A percentile compares a stretch with the other conserved stretches of the same genome.
phyloP scores from a whole-genome alignment of 352 stramenopile species.

The Pythium chondricola region DNA sequence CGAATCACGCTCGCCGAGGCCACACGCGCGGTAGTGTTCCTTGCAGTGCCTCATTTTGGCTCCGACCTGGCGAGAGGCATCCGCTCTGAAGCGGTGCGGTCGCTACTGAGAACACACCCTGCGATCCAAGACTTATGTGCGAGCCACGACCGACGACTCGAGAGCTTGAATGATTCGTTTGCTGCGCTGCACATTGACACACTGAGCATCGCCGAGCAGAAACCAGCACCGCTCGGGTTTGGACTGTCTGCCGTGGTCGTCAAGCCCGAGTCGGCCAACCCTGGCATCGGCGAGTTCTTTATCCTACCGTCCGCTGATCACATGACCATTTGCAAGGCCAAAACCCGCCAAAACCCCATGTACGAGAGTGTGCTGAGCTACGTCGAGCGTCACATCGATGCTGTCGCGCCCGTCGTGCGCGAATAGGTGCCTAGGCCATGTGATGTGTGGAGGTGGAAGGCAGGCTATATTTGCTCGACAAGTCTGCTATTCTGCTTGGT shows the following conservation, averaged over 20 bases:
- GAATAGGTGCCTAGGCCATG: no score
- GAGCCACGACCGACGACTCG: slow-evolving; percentile 45
- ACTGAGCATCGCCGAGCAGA: slow-evolving; percentile 64
- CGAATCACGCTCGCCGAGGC: slow-evolving; percentile 24
- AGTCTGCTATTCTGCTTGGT: no score
- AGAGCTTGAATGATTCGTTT: slow-evolving; percentile 64
- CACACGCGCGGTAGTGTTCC: slow-evolving; percentile 64
- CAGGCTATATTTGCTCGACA: no score
- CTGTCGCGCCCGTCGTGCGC: no score
- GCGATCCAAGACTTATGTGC: slow-evolving; percentile 62
- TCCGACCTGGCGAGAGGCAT: slow-evolving; percentile 63
- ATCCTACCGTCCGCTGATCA: slow-evolving; percentile 58
- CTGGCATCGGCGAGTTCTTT: slow-evolving; percentile 61
- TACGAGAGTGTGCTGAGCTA: slow-evolving; percentile 36
- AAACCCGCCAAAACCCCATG: slow-evolving; percentile 47
- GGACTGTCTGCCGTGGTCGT: slow-evolving; percentile 73
- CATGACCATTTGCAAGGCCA: slow-evolving; percentile 87
- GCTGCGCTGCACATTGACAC: slow-evolving; percentile 57
- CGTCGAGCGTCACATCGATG: slow-evolving; percentile 6
- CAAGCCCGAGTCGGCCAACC: slow-evolving; percentile 66
- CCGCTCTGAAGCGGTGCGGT: slow-evolving; percentile 58
- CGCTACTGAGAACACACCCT: slow-evolving; percentile 67
- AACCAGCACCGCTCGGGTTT: slow-evolving; percentile 52
- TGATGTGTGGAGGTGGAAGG: no score
- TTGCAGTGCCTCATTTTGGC: slow-evolving; percentile 81